These are phyloP conservation scores for Sordaria brevicollis DNA, from an alignment of 495 filamentous ascomycete genomes.

Conservation along the genomic window DNA sequence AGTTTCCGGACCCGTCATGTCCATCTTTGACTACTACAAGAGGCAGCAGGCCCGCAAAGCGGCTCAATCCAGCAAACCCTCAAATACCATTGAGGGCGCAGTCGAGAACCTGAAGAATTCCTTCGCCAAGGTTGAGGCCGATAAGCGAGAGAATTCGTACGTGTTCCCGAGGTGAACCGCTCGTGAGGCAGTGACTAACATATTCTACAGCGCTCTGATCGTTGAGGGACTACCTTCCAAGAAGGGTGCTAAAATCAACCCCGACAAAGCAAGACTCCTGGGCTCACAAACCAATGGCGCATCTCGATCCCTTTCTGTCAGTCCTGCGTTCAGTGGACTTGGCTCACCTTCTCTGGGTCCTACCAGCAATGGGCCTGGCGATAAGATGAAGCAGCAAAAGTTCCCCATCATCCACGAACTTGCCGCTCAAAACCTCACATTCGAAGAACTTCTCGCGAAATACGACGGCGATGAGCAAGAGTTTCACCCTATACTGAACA, in stretches of 20 bases:
- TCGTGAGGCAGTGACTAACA: conserved; percentile 8
- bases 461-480: conserved; percentile 48
- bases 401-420: conserved; percentile 66
- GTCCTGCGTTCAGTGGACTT: conserved; percentile 46
- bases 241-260: conserved; percentile 19
- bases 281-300: conserved; percentile 34
- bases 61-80: neutral
- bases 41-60: conserved; percentile 5
- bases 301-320: conserved; percentile 52
- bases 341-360: conserved; percentile 42
- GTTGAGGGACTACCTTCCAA: conserved; percentile 22
- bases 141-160: conserved; percentile 45
- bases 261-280: conserved; percentile 29
- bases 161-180: conserved; percentile 33
- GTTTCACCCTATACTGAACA: conserved; percentile 43
- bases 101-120: conserved; percentile 26
- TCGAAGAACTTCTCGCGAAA: conserved; percentile 44
- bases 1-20: conserved; percentile 35
- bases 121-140: conserved; percentile 23
- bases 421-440: conserved; percentile 49
- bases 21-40: conserved; percentile 31
- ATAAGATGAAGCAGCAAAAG: conserved; percentile 42
- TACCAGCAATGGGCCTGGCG: conserved; percentile 41
- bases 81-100: neutral
- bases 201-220: conserved; percentile 19